Base-by-base conservation (phyloP, 1,284 basidiomycete genomes). In the Chondrostereum purpureum region DNA sequence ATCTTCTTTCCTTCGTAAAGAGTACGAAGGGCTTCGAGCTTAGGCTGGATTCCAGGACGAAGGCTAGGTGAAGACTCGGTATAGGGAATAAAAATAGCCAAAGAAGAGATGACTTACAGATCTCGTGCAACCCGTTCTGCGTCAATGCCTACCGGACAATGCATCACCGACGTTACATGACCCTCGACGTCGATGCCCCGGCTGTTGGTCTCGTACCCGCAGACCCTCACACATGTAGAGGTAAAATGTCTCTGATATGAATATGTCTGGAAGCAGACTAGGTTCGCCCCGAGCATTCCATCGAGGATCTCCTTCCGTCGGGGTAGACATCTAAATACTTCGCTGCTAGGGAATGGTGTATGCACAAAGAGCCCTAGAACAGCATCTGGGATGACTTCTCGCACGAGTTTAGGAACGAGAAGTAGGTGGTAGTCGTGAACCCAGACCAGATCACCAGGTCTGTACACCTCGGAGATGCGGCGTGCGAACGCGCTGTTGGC, bases 1-100 rank as follows among this genome's bases (percentile, higher is more conserved):
- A 99, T 97, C 77, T 98, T 98, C 77, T 97, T 98, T 56, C 89
- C 92, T 56, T 90, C 83, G 67, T 99, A 99, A 39, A 98, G 68
- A 24, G 83, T 74, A 31, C 83, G 75, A 1, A 99, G 76, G 0
- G 91, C 86, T 48, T 90, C 83, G 24, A 95, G 74, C 67, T 97
- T 98, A 18, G 94, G 94, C 50, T 79, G 68, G 46, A 99, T 88
- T 4, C 90, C 92, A 0, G 89, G 82, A 2, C 83, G 73, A 43
- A 82, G 72, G 21, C 83, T 87, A 49, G 10, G 43, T 17, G 14
- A 10, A 23, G 18, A 10, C 19, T 31, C 19, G 38, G 38, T 37
- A 20, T 12, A 40, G n/a, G n/a, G 6, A 40, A 5, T 2, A 18
- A 34, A 27, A 12, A 18, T 44, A 18, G 47, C 31, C 34, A 36